A percentile compares a stretch with the other conserved stretches of the same genome.
Evolutionary conservation across 306 rosid species (phyloP).

Genomic region (Elaeagnus macrophylla): DNA sequence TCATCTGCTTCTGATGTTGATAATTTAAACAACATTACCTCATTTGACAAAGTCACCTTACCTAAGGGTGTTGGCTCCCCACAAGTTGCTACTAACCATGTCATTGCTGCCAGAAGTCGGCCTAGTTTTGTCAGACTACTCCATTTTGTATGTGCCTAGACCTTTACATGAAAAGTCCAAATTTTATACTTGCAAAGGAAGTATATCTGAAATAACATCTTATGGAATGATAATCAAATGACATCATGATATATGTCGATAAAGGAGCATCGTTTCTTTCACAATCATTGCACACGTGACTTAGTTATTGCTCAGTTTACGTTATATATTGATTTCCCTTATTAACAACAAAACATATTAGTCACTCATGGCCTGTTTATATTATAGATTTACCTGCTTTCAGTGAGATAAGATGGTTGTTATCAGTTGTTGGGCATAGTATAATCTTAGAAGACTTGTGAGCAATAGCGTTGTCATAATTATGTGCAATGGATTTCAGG

Average conservation of each 20-base stretch:
- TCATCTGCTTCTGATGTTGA: conserved; percentile 97
- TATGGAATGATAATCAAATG: not conserved
- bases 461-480: conserved; percentile 21
- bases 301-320: no score
- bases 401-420: no score
- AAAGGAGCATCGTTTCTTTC: no score
- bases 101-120: conserved; percentile 63
- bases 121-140: conserved; percentile 54
- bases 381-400: no score
- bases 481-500: conserved; percentile 42
- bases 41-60: conserved; percentile 51
- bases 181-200: not conserved
- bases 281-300: no score
- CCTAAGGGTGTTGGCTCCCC: conserved; percentile 66
- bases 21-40: conserved; percentile 69
- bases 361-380: no score
- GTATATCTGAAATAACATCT: not conserved
- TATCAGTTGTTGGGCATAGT: not conserved
- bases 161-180: not conserved
- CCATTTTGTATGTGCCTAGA: conserved; percentile 49
- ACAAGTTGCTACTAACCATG: conserved; percentile 66
- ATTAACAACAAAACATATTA: not conserved
- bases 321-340: not conserved
- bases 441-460: conserved; percentile 5
- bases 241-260: no score